phyloP scores from a whole-genome alignment of 805 yeast species.

The Saccharomycopsis synnaedendra region DNA sequence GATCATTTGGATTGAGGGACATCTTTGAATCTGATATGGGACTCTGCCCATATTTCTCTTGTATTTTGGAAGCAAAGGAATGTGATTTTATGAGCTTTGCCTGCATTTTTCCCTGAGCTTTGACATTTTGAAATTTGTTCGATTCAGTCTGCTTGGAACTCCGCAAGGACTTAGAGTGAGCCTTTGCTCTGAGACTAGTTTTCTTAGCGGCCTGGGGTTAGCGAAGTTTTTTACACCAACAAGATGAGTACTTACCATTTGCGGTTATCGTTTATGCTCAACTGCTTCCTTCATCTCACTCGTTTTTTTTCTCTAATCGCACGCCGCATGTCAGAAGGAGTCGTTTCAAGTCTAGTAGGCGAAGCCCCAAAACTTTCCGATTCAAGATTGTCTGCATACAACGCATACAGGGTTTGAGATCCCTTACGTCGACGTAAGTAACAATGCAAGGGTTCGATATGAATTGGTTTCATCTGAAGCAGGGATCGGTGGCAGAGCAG shows the following conservation, averaged over 20 bases:
- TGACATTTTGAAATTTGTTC: not conserved
- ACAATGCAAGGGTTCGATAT: too few species aligned
- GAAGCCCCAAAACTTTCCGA: too few species aligned
- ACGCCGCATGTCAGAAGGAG: too few species aligned
- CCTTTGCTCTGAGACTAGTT: not conserved
- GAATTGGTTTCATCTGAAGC: too few species aligned
- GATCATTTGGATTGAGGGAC: conserved; percentile 2
- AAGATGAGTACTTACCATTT: not conserved
- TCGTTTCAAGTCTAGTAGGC: too few species aligned
- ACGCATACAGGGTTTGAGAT: too few species aligned
- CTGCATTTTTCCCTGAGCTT: not conserved
- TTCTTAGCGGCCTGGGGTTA: not conserved
- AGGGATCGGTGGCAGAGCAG: too few species aligned
- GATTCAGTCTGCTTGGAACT: not conserved
- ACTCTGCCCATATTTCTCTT: not conserved
- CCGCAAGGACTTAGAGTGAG: conserved; percentile 5
- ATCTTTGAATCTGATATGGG: not conserved
- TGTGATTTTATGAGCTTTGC: conserved; percentile 11
- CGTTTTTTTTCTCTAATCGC: too few species aligned
- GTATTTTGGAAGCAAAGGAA: conserved; percentile 3
- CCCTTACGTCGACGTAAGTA: too few species aligned
- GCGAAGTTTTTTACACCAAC: not conserved
- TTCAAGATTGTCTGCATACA: too few species aligned
- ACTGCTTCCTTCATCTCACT: not conserved
- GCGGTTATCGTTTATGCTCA: not conserved